Base-by-base conservation (phyloP, 768 basidiomycete genomes). In the Chalciporus chontae region DNA sequence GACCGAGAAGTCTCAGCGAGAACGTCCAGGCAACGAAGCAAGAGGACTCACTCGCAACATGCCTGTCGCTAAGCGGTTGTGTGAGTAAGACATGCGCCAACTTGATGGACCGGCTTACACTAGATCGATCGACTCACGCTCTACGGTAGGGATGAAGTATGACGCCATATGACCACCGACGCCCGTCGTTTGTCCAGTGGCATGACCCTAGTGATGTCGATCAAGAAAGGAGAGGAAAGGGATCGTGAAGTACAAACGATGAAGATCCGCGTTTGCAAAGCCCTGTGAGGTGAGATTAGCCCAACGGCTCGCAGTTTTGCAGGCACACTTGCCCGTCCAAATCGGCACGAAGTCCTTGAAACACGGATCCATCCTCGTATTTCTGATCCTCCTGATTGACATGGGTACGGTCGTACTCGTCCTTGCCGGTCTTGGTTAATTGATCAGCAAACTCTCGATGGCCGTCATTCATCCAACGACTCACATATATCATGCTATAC, bases 61-160 rank as follows among this genome's bases (percentile, higher is more conserved):
- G 83, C 36, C 85, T 81, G 65, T 95, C 91, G 63, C 87, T 90
- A 9, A 10, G 13, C 10, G 29, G 3, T 11, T 8, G 29, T 9
- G 29, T 31, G 13, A 31, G 29, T 9, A 31, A 31, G 29, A 7
- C 7, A 29, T 6, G 13, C 29, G 13, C 42, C 43, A 42, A 24
- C 29, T 21, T 4, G 13, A 10, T 31, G 14, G 31, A n/a, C 15
- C 4, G 32, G 27, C 82, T 67, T 59, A 89, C 84, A 91, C 84
- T 27, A 94, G 72, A 68, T 90, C 92, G 50, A 94, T 86, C 0
- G 86, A 87, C 69, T 97, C 94, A 53, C 94, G 79, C 67, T 97
- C 94, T 7, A 97, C 94, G 0, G 94, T 96, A 13, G 91, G 90
- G 49, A 97, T 94, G 62, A 95, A 95, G 3, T 92, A 75, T 8